A percentile compares a stretch with the other conserved stretches of the same genome.
phyloP scores from a whole-genome alignment of 2,329 filamentous ascomycete species.

The Talaromyces sp. region DNA sequence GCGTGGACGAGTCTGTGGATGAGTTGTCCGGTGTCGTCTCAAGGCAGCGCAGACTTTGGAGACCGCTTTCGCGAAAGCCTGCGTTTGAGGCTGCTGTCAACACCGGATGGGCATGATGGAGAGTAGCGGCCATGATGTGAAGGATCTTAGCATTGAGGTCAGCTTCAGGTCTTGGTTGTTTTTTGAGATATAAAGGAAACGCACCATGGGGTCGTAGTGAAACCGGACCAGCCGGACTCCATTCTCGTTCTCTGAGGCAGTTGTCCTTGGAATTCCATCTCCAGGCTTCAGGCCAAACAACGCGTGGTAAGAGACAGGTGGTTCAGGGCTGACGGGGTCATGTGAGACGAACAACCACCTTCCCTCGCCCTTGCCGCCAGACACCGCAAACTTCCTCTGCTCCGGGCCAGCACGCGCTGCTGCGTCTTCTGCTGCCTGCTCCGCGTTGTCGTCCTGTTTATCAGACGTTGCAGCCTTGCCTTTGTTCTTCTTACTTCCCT shows the following conservation, averaged over 20 bases:
- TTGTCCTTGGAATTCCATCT: conserved; percentile 24
- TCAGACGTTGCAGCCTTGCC: background rate
- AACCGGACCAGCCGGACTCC: conserved; percentile 61
- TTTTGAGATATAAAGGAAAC: conserved; percentile 21
- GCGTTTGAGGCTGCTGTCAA: conserved; percentile 71
- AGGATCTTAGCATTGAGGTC: conserved; percentile 60
- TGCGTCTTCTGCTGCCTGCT: background rate
- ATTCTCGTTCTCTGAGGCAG: conserved; percentile 37
- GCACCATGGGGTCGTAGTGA: conserved; percentile 93
- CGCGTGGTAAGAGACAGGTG: conserved; percentile 26
- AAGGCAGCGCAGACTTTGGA: conserved; percentile 56
- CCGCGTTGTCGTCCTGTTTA: conserved; percentile 6
- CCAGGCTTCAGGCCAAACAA: conserved; percentile 41
- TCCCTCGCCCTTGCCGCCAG: conserved; percentile 81
- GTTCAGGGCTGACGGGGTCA: conserved; percentile 52
- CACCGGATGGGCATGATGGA: conserved; percentile 67
- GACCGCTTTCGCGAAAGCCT: conserved; percentile 86
- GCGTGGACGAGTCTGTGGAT: conserved; percentile 19
- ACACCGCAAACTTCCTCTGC: conserved; percentile 46
- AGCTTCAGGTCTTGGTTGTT: background rate
- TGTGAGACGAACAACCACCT: conserved; percentile 87
- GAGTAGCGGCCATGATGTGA: conserved; percentile 74
- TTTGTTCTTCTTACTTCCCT: conserved; percentile 56
- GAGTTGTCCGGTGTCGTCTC: conserved; percentile 19
- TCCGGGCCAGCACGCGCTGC: conserved; percentile 11